Percentiles rank a stretch among this genome's conserved stretches.
Evolutionary conservation across 257 asterid species (phyloP).

Genomic region (Gardenia jasminoides): DNA sequence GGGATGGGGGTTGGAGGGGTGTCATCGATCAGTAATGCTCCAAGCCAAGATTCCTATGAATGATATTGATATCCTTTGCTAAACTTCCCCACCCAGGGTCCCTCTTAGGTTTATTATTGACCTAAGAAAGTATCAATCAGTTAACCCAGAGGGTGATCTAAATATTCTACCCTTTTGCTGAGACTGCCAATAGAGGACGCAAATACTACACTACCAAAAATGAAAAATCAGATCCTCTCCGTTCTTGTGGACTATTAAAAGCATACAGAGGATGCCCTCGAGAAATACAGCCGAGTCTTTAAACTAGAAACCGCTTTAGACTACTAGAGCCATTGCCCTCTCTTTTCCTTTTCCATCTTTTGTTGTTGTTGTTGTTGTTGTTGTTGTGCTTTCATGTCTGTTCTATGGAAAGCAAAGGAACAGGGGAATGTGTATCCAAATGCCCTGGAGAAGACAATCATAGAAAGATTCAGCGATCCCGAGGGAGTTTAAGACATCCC

Average conservation of each 20-base stretch:
- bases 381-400: not conserved
- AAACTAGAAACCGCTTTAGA: not conserved
- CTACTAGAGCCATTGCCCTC: not conserved
- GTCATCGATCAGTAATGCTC: not conserved
- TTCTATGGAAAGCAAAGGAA: not conserved
- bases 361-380: not conserved
- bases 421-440: too few species aligned
- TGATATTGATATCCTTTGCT: not conserved
- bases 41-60: not conserved
- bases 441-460: constrained; percentile 19
- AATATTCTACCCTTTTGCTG: not conserved
- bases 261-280: not conserved
- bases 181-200: not conserved
- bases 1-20: too few species aligned
- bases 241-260: not conserved
- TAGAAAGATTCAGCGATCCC: constrained; percentile 56
- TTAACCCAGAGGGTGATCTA: not conserved
- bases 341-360: not conserved
- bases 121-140: not conserved
- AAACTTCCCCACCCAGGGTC: not conserved
- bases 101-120: not conserved
- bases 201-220: not conserved
- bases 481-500: constrained; percentile 26
- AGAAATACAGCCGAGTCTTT: not conserved
- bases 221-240: not conserved